A percentile compares a stretch with the other conserved stretches of the same genome.
phyloP scores from a whole-genome alignment of 2,329 filamentous ascomycete genomes.

The Epichloe glyceriae region DNA sequence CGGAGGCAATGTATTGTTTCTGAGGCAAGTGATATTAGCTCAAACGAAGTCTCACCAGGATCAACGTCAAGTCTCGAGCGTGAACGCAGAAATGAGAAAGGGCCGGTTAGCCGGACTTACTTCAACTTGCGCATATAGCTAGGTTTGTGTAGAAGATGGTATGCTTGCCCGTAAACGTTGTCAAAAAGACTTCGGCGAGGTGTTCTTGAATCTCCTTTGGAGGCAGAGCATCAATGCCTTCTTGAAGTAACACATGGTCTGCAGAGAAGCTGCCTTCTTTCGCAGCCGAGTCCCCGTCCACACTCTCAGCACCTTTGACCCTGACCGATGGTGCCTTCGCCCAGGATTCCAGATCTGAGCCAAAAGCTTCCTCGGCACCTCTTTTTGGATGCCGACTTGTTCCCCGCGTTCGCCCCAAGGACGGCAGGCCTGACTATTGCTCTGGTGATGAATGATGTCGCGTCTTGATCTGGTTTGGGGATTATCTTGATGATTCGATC shows the following conservation, averaged over 20 bases:
- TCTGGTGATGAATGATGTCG: constrained; percentile 54
- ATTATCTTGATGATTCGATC: constrained; percentile 93
- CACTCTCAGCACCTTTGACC: constrained; percentile 31
- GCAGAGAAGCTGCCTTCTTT: constrained; percentile 52
- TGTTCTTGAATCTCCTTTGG: constrained; percentile 84
- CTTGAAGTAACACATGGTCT: constrained; percentile 63
- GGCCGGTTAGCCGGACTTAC: constrained; percentile 27
- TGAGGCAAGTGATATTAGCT: constrained; percentile 11
- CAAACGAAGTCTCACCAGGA: background rate
- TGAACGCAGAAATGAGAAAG: background rate
- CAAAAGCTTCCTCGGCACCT: constrained; percentile 76
- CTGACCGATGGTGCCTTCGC: constrained; percentile 45
- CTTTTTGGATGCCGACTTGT: constrained; percentile 53
- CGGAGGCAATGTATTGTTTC: constrained; percentile 56
- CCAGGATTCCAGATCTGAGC: constrained; percentile 70
- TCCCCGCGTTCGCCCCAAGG: constrained; percentile 36
- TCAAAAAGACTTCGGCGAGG: constrained; percentile 93
- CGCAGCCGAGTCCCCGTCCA: constrained; percentile 28
- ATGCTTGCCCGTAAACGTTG: constrained; percentile 88
- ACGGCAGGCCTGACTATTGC: constrained; percentile 74
- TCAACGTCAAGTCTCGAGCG: background rate
- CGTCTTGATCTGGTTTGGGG: constrained; percentile 69
- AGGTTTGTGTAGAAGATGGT: constrained; percentile 88
- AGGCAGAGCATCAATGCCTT: constrained; percentile 73
- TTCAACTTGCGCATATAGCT: constrained; percentile 85